These are phyloP conservation scores for Ophiostoma sp. DNA, from an alignment of 2,329 filamentous ascomycete species.

Conservation along the genomic window DNA sequence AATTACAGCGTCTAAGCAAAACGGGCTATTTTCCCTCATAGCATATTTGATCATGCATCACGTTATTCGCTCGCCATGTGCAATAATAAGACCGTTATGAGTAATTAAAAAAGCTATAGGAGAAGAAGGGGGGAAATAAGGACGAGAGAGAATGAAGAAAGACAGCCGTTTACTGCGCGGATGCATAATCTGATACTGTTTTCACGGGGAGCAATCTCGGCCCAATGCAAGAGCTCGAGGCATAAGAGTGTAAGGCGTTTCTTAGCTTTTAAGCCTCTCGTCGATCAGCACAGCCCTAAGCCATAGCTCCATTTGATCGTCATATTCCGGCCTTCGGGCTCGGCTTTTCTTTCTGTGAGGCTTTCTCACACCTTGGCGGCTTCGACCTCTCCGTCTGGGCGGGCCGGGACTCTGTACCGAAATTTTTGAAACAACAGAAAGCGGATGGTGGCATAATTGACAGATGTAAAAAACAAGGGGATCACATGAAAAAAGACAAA, in stretches of 20 bases:
- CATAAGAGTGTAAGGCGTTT: neutral
- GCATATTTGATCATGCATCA: neutral
- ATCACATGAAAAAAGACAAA: neutral
- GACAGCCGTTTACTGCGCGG: neutral
- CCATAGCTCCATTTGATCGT: neutral
- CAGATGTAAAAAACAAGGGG: neutral
- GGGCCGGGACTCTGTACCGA: neutral
- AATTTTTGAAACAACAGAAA: neutral
- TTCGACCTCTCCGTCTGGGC: neutral
- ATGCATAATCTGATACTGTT: constrained; percentile 1
- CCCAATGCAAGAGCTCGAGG: neutral
- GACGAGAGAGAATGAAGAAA: neutral
- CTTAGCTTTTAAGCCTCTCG: neutral
- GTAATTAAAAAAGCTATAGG: neutral
- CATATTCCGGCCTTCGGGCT: neutral
- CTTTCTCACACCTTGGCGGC: neutral
- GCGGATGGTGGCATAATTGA: neutral
- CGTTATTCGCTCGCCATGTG: neutral
- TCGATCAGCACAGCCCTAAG: neutral
- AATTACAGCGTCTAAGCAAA: neutral
- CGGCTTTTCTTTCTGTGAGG: neutral
- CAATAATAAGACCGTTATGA: neutral
- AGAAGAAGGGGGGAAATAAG: neutral
- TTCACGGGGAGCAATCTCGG: neutral
- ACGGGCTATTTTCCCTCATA: neutral